Percentiles rank a stretch among this genome's conserved stretches.
Conservation (phyloP, 2,329 filamentous ascomycete genomes). For the Phaeoacremonium minimum region DNA sequence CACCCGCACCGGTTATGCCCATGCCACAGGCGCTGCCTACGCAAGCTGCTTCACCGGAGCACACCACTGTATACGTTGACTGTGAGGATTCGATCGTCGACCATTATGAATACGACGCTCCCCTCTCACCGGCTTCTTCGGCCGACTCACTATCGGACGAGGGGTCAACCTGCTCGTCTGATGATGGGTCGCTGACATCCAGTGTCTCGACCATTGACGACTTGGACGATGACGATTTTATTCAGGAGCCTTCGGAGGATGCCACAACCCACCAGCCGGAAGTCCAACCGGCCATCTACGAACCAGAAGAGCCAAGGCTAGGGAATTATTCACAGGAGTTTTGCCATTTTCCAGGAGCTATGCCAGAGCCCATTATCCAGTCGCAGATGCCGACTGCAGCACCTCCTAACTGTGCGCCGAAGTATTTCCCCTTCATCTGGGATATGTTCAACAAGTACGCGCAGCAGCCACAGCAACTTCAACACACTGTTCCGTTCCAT, state of each 20-base stretch:
- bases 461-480: slow-evolving; percentile 41
- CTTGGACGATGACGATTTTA: slow-evolving; percentile 41
- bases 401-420: slow-evolving; percentile 32
- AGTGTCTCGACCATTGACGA: slow-evolving; percentile 49
- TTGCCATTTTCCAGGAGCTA: slow-evolving; percentile 37
- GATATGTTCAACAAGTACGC: slow-evolving; percentile 48
- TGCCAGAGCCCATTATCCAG: slow-evolving; percentile 29
- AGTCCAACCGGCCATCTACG: slow-evolving; percentile 31
- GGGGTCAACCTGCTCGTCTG: slow-evolving; percentile 41
- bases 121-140: slow-evolving; percentile 46
- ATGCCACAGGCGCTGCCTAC: slow-evolving; percentile 28
- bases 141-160: slow-evolving; percentile 26
- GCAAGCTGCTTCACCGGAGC: slow-evolving; percentile 38
- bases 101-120: slow-evolving; percentile 36
- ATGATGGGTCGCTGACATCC: slow-evolving; percentile 53
- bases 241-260: slow-evolving; percentile 36
- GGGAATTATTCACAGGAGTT: slow-evolving; percentile 40
- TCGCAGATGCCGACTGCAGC: slow-evolving; percentile 19
- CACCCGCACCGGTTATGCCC: slow-evolving; percentile 14
- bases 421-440: slow-evolving; percentile 44
- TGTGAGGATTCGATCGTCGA: slow-evolving; percentile 39
- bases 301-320: slow-evolving; percentile 39
- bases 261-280: slow-evolving; percentile 26
- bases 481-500: slow-evolving; percentile 46
- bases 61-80: slow-evolving; percentile 39